Percentiles rank a stretch among this genome's conserved stretches.
Evolutionary conservation across 1,284 basidiomycete species (phyloP).

Genomic region (Apiotrichum laibachii): DNA sequence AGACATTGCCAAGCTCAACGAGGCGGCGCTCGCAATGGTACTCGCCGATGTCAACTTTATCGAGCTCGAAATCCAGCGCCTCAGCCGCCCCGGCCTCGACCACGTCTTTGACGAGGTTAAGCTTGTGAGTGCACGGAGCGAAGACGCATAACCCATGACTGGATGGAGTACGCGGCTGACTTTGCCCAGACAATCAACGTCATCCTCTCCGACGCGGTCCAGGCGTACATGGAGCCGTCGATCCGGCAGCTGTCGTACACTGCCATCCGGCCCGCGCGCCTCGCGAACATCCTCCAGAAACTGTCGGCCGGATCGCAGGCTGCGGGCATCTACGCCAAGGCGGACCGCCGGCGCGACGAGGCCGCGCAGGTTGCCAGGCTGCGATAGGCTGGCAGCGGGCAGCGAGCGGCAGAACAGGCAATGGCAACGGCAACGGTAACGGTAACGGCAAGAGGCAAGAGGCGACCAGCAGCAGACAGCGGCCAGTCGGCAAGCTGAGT

Average conservation of each 20-base stretch:
- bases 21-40: constrained; percentile 79
- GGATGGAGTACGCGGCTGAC: neutral
- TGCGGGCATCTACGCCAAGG: constrained; percentile 52
- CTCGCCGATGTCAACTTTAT: constrained; percentile 79
- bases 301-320: constrained; percentile 55
- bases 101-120: constrained; percentile 78
- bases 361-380: constrained; percentile 59
- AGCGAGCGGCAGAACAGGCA: no score
- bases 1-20: constrained; percentile 78
- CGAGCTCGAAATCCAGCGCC: constrained; percentile 72
- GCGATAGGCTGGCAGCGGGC: constrained; percentile 1
- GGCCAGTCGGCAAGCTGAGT: no score
- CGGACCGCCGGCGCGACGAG: constrained; percentile 68
- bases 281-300: constrained; percentile 78
- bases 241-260: constrained; percentile 69
- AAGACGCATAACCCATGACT: no score
- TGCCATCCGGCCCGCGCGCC: constrained; percentile 67
- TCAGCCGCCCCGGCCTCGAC: constrained; percentile 67
- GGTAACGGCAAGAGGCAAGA: no score
- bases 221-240: constrained; percentile 73
- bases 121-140: constrained; percentile 57
- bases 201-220: constrained; percentile 67
- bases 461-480: no score
- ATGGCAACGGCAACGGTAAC: no score
- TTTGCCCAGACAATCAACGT: constrained; percentile 69